These are phyloP conservation scores for Mycena filopes DNA, from an alignment of 768 basidiomycete species.

Conservation along the genomic window DNA sequence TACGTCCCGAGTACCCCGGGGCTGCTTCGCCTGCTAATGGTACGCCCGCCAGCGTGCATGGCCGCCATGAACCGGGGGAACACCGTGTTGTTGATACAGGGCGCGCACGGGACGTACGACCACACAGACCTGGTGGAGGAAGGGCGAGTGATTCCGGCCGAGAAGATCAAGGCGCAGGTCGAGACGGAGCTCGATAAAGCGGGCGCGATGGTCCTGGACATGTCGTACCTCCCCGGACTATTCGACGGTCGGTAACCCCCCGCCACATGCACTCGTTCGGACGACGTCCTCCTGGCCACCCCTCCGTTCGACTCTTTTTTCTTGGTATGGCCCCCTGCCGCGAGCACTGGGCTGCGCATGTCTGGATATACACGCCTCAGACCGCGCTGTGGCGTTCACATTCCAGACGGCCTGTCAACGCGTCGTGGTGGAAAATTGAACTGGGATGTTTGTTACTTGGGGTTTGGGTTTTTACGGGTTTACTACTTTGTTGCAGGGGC, in stretches of 20 bases:
- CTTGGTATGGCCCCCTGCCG: too few relatives aligned
- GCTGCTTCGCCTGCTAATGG: not conserved
- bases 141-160: constrained; percentile 63
- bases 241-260: constrained; percentile 61
- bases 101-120: constrained; percentile 76
- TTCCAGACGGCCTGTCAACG: too few relatives aligned
- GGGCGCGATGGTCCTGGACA: constrained; percentile 71
- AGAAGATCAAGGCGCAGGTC: constrained; percentile 64
- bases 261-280: too few relatives aligned
- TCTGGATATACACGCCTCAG: too few relatives aligned
- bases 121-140: constrained; percentile 70
- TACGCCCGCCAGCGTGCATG: constrained; percentile 57
- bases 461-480: too few relatives aligned
- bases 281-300: too few relatives aligned
- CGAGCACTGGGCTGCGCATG: too few relatives aligned
- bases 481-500: too few relatives aligned
- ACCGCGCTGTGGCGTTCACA: too few relatives aligned
- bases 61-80: constrained; percentile 73
- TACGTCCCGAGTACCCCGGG: constrained; percentile 16
- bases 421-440: too few relatives aligned
- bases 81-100: constrained; percentile 69
- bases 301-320: too few relatives aligned
- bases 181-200: constrained; percentile 77
- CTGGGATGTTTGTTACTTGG: too few relatives aligned
- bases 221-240: constrained; percentile 69